Base-by-base conservation (phyloP, 179 eudicot species). In the Spergularia azorica region DNA sequence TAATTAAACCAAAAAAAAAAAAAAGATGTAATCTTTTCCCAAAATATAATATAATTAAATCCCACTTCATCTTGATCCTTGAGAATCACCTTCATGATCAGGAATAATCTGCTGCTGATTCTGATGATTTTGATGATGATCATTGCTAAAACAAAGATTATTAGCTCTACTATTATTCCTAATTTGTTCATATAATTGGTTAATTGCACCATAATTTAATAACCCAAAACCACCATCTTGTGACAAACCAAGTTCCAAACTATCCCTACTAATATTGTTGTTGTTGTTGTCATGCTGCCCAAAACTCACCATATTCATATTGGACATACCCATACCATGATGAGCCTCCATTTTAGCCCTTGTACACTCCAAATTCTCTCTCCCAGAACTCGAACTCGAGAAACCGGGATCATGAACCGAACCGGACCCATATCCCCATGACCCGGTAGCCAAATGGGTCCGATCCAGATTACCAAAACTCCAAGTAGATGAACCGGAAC, bases 171-270 rank as follows among this genome's bases (percentile, higher is more conserved):
- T 58, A 70, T 3, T 67, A 39, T 50, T 72, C 77, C 74, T 76
- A 72, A 76, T n/a, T 71, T 81, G 83, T 20, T 81, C 77, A 62
- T 81, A 81, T 48, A 81, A 48, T 72, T 81, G 77, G 9, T 76
- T 81, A 66, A 81, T 76, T 18, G 80, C 51, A 3, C 73, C 83
- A 66, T 81, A 81, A 81, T 81, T 81, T 70, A 81, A 43, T 9
- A 72, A 13, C 18, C 73, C 70, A 72, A 71, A 76, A 0, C 57
- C 62, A 56, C 54, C 79, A 70, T 80, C 79, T 54, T 80, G 78
- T 55, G 79, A 62, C 12, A 75, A 63, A 46, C 82, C 79, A 74
- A 74, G 71, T 17, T 64, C 78, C 79, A 74, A 70, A 55, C 12
- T 70, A 12, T 75, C 63, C 20, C 75, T 75, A 15, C 46, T 9